Evolutionary conservation across 441 rosid genomes (phyloP), one percentile per base, ranked within the genome.

Genomic region (Omphalea diandra): DNA sequence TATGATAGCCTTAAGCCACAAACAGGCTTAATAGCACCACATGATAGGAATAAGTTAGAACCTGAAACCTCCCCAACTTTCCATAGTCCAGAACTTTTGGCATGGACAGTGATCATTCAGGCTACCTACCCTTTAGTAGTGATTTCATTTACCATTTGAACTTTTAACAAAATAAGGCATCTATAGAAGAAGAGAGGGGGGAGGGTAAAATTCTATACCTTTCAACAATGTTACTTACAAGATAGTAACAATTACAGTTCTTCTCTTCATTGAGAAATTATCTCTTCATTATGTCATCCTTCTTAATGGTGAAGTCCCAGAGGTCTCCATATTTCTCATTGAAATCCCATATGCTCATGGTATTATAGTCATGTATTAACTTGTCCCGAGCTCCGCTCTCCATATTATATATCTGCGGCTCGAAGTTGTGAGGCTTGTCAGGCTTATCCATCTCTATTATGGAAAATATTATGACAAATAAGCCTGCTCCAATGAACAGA

Each of bases 361-460:
- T 70, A 33, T 94, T 94, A 76, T 94, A 91, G 75, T 91, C 96
- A 22, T 73, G 81, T 54, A 94, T 89, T 44, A 93, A 77, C 84
- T 91, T 91, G 73, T 91, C 97, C 5, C 98, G 96, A 69, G 90
- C 96, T 73, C 90, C 96, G 68, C 91, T 87, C 75, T 89, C 96
- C 89, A 89, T 80, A 60, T 81, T 85, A 82, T 89, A 91, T 57
- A 93, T 93, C 78, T 91, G 93, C 20, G 98, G 98, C 74, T 94
- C 98, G 32, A 94, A 94, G 82, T 94, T 86, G 76, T 88, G 95
- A 54, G 96, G 93, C 79, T 88, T 33, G 74, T 88, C 98, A 1
- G 97, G 98, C 70, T 94, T 94, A 72, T 87, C 89, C 91, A 91
- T 83, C 88, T 94, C 93, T 65, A 89, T 89, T 71, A 89, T 73